Base-by-base conservation (phyloP, 805 yeast genomes). In the Wickerhamiella nectarea region DNA sequence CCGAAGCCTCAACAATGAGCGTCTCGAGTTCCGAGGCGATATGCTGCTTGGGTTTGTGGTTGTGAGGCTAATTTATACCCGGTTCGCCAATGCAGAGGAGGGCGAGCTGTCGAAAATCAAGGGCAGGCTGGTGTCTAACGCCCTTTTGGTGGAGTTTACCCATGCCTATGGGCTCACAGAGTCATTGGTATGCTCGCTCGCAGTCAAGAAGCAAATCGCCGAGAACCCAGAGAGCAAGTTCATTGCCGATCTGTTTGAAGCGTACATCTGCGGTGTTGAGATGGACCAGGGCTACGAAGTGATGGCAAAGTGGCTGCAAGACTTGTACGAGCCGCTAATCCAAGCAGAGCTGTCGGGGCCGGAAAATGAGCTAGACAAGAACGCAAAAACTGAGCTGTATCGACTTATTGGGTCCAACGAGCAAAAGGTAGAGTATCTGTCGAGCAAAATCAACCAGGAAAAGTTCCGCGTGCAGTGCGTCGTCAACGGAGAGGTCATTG, bases 11-110 rank as follows among this genome's bases (percentile, higher is more conserved):
- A 65, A 84, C 53, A 83, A 89, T 58, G 96, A 87, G 66, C 69
- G 95, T 40, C 65, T 86, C 18, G 97, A 89, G 63, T 89, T 85
- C 56, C 64, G 84, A 36, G 97, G 97, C 12, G 97, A 89, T 63
- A 77, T 96, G 1, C 72, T 85, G 17, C 64, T 89, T 47, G 81
- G 83, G 56, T 72, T 71, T 43, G 65, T 78, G n/a, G 76, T 81
- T 43, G 79, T 95, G 0, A 64, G 72, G 46, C 68, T 87, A 34
- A 66, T 84, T 14, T 85, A 70, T 53, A 68, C 72, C 21, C 61
- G 70, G 44, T 81, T 79, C 52, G 91, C 93, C 0, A 62, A 68
- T 36, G 78, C 77, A 36, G 65, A 75, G 19, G 97, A 91, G 66
- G 97, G 97, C 29, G 78, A 75, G 33, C 61, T 89, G 48, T 76